Percentiles rank a stretch among this genome's conserved stretches.
phyloP scores from a whole-genome alignment of 2,329 filamentous ascomycete species.

The Chaetomium olivaceum region DNA sequence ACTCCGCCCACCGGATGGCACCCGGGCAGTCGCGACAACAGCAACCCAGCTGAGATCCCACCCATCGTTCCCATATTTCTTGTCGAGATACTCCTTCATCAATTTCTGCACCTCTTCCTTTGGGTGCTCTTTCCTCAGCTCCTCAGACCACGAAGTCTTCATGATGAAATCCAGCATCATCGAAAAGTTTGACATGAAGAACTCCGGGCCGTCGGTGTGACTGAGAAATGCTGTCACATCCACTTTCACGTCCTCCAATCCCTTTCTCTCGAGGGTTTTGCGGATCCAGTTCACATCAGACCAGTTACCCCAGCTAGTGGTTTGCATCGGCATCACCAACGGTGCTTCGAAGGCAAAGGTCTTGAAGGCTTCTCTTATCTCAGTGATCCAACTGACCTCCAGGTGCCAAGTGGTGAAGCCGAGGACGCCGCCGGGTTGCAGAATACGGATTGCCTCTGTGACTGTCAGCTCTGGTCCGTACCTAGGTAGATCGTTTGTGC shows the following conservation, averaged over 20 bases:
- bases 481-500: not conserved
- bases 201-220: constrained; percentile 38
- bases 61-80: constrained; percentile 42
- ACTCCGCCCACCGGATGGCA: constrained; percentile 14
- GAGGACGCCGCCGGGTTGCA: constrained; percentile 60
- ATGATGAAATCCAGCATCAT: constrained; percentile 46
- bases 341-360: constrained; percentile 45
- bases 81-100: constrained; percentile 41
- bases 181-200: constrained; percentile 40
- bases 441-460: constrained; percentile 58
- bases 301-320: constrained; percentile 45
- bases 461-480: not conserved
- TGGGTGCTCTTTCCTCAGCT: constrained; percentile 39
- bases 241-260: constrained; percentile 44
- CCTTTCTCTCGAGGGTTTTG: constrained; percentile 39
- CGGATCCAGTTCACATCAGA: constrained; percentile 43
- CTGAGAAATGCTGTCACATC: constrained; percentile 36
- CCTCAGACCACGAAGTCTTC: constrained; percentile 44
- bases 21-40: constrained; percentile 34
- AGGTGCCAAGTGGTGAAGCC: constrained; percentile 50
- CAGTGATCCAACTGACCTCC: constrained; percentile 41
- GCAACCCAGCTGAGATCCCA: constrained; percentile 42
- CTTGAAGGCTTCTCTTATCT: constrained; percentile 43
- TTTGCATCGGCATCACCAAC: constrained; percentile 42
- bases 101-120: constrained; percentile 41